phyloP scores from a whole-genome alignment of 2,329 filamentous ascomycete species.

The Diaporthe longicolla region DNA sequence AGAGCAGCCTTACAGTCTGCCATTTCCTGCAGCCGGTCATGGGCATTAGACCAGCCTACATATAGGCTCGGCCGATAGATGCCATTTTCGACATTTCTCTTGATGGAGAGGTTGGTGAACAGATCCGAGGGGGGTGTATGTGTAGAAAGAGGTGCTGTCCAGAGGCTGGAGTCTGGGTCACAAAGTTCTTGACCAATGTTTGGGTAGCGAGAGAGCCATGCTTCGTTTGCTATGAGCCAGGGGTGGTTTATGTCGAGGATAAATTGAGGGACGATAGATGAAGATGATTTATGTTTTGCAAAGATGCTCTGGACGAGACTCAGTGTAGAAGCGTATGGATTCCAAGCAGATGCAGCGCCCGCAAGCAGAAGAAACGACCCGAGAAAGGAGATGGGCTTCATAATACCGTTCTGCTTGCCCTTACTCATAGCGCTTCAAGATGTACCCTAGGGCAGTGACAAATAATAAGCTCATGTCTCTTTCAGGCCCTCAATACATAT shows the following conservation, averaged over 20 bases:
- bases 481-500: too few relatives aligned
- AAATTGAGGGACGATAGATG: background rate
- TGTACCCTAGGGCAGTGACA: too few relatives aligned
- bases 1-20: background rate
- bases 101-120: background rate
- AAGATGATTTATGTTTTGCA: too few relatives aligned
- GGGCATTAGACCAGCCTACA: background rate
- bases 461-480: too few relatives aligned
- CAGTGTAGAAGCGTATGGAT: background rate
- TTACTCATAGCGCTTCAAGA: too few relatives aligned
- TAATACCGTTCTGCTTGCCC: background rate
- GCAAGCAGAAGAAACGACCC: background rate
- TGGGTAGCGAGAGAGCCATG: conserved; percentile 9
- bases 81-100: background rate
- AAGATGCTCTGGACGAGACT: background rate
- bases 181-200: background rate
- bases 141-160: background rate
- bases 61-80: too few relatives aligned
- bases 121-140: background rate
- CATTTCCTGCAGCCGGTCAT: background rate
- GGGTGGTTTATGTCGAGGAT: conserved; percentile 1
- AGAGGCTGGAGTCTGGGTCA: background rate
- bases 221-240: conserved; percentile 4
- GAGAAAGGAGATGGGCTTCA: background rate
- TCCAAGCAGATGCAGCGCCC: background rate